These are phyloP conservation scores for Daldinia caldariorum DNA, from an alignment of 495 filamentous ascomycete species.

Conservation along the genomic window DNA sequence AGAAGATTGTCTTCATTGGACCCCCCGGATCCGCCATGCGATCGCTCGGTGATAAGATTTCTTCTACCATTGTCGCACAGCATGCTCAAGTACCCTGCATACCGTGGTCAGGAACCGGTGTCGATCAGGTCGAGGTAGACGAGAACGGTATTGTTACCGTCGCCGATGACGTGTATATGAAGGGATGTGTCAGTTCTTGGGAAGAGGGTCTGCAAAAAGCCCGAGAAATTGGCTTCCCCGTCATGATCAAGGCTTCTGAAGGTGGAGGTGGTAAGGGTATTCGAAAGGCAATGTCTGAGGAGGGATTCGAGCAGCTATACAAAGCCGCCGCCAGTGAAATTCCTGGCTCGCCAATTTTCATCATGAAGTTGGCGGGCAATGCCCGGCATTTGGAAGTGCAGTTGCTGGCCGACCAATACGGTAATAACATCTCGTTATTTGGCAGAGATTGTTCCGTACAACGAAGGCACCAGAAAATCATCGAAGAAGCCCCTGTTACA, in stretches of 20 bases:
- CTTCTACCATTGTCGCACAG: conserved; percentile 98
- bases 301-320: conserved; percentile 85
- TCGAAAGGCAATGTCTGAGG: conserved; percentile 89
- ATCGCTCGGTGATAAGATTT: conserved; percentile 99
- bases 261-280: conserved; percentile 99
- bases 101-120: conserved; percentile 95
- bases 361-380: conserved; percentile 99
- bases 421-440: conserved; percentile 98
- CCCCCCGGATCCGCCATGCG: conserved; percentile 98
- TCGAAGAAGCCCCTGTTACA: conserved; percentile 97
- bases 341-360: conserved; percentile 98
- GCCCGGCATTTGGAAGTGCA: conserved; percentile 98
- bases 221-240: conserved; percentile 91
- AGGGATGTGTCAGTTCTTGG: conserved; percentile 88
- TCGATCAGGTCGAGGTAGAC: conserved; percentile 81
- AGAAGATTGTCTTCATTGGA: conserved; percentile 99
- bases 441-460: conserved; percentile 99
- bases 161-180: conserved; percentile 82
- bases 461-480: conserved; percentile 99
- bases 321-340: conserved; percentile 97
- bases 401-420: conserved; percentile 96
- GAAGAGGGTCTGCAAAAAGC: conserved; percentile 90
- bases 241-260: conserved; percentile 99
- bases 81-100: conserved; percentile 98
- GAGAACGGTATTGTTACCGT: conserved; percentile 91